Conservation (phyloP, 257 asterid species). For the Gynochthodes officinalis region DNA sequence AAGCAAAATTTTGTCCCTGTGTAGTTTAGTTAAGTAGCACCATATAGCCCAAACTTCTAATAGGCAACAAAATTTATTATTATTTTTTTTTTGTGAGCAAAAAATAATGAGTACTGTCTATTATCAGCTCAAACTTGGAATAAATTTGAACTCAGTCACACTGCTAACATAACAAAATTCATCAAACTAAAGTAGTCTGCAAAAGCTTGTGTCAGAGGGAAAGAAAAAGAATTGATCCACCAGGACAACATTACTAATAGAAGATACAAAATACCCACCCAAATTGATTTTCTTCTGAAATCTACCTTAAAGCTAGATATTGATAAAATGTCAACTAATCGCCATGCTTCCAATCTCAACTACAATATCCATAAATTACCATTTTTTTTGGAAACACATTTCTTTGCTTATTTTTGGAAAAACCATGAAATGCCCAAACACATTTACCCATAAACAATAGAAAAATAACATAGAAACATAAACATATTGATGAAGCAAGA, state of each 20-base stretch:
- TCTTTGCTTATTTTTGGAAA: background rate
- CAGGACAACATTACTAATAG: background rate
- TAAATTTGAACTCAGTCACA: no score
- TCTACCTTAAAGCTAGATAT: background rate
- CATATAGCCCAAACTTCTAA: background rate
- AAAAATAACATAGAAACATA: background rate
- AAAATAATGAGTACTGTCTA: background rate
- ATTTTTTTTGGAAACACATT: background rate
- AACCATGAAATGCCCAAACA: background rate
- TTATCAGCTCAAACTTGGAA: background rate
- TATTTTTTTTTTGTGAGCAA: no score
- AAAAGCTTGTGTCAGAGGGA: background rate
- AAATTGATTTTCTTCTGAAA: background rate
- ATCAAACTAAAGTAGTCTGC: background rate
- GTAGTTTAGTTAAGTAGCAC: background rate
- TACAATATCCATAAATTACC: background rate
- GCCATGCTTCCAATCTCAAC: no score
- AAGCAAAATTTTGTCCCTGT: background rate
- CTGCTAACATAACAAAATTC: background rate
- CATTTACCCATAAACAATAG: background rate
- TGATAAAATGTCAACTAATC: no score
- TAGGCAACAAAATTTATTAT: no score
- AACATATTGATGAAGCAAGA: background rate
- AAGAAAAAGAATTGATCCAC: background rate
- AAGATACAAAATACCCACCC: background rate